Evolutionary conservation across 148 eudicot genomes (phyloP).

Genomic region (Rhododendron mucronatum): DNA sequence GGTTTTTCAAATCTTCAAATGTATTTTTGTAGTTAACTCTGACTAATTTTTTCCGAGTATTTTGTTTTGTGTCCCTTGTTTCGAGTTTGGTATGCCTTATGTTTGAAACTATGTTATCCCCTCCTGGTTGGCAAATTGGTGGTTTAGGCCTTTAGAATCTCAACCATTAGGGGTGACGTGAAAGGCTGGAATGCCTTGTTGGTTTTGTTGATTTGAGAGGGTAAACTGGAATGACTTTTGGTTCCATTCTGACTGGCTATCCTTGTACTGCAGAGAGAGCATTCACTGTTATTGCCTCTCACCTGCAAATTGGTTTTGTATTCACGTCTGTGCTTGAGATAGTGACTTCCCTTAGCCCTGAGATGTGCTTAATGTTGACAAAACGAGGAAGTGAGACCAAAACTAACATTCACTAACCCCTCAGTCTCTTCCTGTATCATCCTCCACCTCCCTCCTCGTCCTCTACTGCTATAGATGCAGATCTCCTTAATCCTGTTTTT

Average conservation of each 20-base stretch:
- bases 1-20: constrained; percentile 2
- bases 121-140: neutral
- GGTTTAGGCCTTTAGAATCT: neutral
- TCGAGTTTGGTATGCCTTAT: neutral
- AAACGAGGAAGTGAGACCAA: neutral
- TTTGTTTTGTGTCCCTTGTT: neutral
- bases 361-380: neutral
- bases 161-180: neutral
- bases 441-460: neutral
- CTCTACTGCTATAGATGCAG: neutral
- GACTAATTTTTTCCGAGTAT: neutral
- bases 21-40: neutral
- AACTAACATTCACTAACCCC: neutral
- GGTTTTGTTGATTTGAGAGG: neutral
- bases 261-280: neutral
- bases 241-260: neutral
- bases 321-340: neutral
- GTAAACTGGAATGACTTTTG: neutral
- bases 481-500: too few species aligned
- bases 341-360: neutral
- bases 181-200: neutral
- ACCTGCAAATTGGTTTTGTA: neutral
- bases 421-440: neutral
- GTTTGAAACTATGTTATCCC: neutral
- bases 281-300: neutral